Percentiles rank a stretch among this genome's conserved stretches.
These are phyloP conservation scores for Pythium pectinolyticum DNA, from an alignment of 352 stramenopile genomes.

Conservation along the genomic window DNA sequence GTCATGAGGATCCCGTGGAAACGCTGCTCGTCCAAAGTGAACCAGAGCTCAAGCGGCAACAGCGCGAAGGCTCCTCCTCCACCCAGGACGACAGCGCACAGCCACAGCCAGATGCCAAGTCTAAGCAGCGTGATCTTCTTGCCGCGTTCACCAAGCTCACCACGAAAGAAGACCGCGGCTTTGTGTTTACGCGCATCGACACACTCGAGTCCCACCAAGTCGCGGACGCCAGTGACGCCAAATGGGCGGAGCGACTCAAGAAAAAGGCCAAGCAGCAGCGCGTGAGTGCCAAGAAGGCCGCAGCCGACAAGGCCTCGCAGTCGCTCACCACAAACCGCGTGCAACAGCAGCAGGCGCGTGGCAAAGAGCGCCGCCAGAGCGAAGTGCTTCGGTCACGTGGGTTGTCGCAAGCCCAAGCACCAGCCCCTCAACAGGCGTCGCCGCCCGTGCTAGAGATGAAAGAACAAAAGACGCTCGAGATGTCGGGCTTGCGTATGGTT, in stretches of 20 bases:
- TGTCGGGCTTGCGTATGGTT: conserved; percentile 64
- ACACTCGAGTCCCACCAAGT: conserved; percentile 65
- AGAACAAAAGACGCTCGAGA: conserved; percentile 37
- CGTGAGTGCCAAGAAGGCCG: conserved; percentile 43
- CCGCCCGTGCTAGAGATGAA: conserved; percentile 44
- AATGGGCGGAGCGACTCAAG: conserved; percentile 70
- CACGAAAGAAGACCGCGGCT: conserved; percentile 58
- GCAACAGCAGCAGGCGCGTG: conserved; percentile 59
- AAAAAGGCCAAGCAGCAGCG: conserved; percentile 46
- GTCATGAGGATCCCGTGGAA: conserved; percentile 77
- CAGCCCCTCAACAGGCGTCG: conserved; percentile 6
- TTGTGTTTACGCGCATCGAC: conserved; percentile 85
- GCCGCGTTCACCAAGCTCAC: conserved; percentile 64
- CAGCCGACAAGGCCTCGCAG: conserved; percentile 11
- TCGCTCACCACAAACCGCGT: conserved; percentile 22
- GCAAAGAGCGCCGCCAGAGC: conserved; percentile 53
- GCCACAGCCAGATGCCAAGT: conserved; percentile 3
- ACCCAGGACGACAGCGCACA: neutral
- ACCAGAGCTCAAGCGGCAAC: conserved; percentile 25
- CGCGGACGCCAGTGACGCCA: conserved; percentile 34
- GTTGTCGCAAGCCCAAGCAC: conserved; percentile 18
- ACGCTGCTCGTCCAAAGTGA: conserved; percentile 64
- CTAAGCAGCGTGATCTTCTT: conserved; percentile 37
- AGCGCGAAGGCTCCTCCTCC: neutral
- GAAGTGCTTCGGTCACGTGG: conserved; percentile 54